Base-by-base conservation (phyloP, 805 yeast genomes). In the Priceomyces melissophilus region DNA sequence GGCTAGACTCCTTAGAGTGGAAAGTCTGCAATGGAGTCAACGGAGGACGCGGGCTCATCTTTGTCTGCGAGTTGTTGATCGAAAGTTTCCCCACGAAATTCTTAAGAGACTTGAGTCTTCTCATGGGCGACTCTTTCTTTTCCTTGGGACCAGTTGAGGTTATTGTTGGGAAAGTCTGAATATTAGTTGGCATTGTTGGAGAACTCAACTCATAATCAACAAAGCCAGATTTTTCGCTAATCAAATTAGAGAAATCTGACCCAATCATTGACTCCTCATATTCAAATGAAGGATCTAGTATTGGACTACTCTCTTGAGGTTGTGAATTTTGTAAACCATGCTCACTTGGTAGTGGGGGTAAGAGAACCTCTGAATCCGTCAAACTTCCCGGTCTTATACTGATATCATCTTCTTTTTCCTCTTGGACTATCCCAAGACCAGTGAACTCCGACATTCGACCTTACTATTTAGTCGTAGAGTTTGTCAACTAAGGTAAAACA, bases 71-170 rank as follows among this genome's bases (percentile, higher is more conserved):
- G 33, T 36, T 44, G 28, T 41, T 36, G 27, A 50, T 38, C 3
- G 53, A 46, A 26, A 47, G 41, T n/a, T 44, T 45, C 43, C 73
- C 53, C 13, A 69, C 65, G 3, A 71, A 69, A 12, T 61, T 58
- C 38, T 65, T 66, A 31, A 69, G 48, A 46, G 64, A 63, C 41
- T 63, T 66, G 37, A 68, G 53, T 37, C 69, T 54, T 38, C 59
- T 60, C 42, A 67, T 53, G 2, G 72, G 73, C 38, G 62, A 53
- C 3, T 33, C 38, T 25, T 35, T 35, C 16, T 32, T 26, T 17
- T 32, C 32, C 10, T 14, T 39, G 10, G 10, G 3, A 20, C 23
- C 14, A 10, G 35, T 17, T 14, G 38, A 12, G 12, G 38, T 27
- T 17, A 38, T 13, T 28, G 48, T 35, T 26, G 50, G 55, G 37